Base-by-base conservation (phyloP, 139 green algal genomes). In the Limnomonas spitsbergensis region DNA sequence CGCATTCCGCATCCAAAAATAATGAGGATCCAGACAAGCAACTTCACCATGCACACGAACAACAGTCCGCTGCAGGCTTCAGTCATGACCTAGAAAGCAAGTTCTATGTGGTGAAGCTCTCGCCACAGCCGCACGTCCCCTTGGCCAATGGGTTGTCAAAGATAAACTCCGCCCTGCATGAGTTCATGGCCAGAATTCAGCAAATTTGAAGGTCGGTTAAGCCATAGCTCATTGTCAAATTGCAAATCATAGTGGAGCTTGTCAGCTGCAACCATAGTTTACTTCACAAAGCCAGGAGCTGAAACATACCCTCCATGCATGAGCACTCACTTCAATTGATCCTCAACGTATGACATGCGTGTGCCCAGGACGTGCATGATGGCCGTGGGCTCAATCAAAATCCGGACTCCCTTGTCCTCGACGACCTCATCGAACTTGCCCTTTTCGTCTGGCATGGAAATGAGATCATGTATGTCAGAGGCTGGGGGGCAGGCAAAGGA, bases 331-430 rank as follows among this genome's bases (percentile, higher is more conserved):
- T 83, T 94, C 1, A 99, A 72, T 14, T 88, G 39, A 79, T 99
- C 95, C 42, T 97, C 84, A 6, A 97, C 84, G 75, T 89, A 99
- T 75, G 99, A 94, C 90, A 99, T 97, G 34, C 84, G 91, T 9
- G 96, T 99, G n/a, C 96, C 96, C 66, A 99, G 82, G 4, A 99
- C 81, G 68, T 98, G 93, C 94, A 99, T 99, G 2, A 99, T 73
- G 6, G 96, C 96, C n/a, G 72, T 86, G 2, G 96, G 90, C 47
- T 99, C 96, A 3, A 99, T 97, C 31, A 99, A 81, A 7, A 98
- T 87, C 53, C 91, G 88, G 7, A 98, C 93, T 7, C 96, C 96
- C 52, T 95, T 84, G 2, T 93, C 82, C 74, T 98, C 91, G 34
- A 99, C 94, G 34, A 97, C 42, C 87, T 99, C 96, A 78, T 99